Evolutionary conservation across 1,284 basidiomycete species (phyloP).

Genomic region (Cystobasidium pallidum): DNA sequence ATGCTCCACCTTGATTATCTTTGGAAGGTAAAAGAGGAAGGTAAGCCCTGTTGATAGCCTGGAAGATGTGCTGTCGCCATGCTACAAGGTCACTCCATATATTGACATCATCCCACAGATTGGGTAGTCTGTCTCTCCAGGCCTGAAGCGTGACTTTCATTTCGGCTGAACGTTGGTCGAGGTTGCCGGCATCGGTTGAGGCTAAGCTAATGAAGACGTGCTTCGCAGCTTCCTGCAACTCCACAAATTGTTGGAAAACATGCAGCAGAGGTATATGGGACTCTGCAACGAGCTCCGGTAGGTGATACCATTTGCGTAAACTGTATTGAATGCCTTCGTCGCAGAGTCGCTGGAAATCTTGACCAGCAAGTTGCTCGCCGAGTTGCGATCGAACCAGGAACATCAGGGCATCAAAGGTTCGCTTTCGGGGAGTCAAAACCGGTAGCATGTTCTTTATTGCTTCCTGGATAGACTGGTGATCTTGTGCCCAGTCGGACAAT

Average conservation of each 20-base stretch:
- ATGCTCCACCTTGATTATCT: conserved; percentile 61
- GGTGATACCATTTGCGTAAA: conserved; percentile 90
- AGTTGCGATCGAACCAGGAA: conserved; percentile 68
- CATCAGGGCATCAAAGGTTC: conserved; percentile 94
- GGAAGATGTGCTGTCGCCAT: conserved; percentile 88
- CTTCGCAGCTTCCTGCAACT: conserved; percentile 92
- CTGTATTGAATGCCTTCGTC: conserved; percentile 98
- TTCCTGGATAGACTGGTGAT: conserved; percentile 78
- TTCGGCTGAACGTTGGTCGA: conserved; percentile 93
- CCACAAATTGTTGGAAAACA: conserved; percentile 98
- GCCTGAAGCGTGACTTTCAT: conserved; percentile 94
- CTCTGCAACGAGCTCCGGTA: conserved; percentile 81
- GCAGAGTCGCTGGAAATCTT: conserved; percentile 79
- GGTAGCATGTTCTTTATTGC: conserved; percentile 82
- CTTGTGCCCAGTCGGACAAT: conserved; percentile 82
- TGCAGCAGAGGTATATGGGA: conserved; percentile 94
- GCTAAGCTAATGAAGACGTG: conserved; percentile 85
- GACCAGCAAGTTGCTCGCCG: conserved; percentile 43
- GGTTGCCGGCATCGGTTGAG: conserved; percentile 81
- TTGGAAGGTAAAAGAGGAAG: conserved; percentile 77
- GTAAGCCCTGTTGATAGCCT: conserved; percentile 96
- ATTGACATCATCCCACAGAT: conserved; percentile 95
- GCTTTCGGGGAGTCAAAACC: conserved; percentile 85
- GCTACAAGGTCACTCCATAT: conserved; percentile 98
- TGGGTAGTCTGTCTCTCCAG: conserved; percentile 96